A percentile compares a stretch with the other conserved stretches of the same genome.
phyloP scores from a whole-genome alignment of 2,329 filamentous ascomycete genomes.

The Lachnellula occidentalis region DNA sequence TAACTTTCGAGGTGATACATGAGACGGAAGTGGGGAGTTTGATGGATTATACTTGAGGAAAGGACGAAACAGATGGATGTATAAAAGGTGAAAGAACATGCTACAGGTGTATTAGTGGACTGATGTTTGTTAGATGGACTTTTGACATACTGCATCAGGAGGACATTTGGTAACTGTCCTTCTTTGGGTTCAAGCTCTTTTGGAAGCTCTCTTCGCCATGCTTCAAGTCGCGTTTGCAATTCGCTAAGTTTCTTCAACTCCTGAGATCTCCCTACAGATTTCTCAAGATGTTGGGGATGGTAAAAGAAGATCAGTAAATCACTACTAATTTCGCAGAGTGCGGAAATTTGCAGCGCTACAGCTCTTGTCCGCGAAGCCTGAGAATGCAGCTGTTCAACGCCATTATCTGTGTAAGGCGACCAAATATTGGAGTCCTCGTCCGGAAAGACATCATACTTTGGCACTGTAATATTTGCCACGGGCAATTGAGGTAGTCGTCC shows the following conservation, averaged over 20 bases:
- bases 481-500: conserved; percentile 85
- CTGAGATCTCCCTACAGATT: conserved; percentile 65
- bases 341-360: conserved; percentile 73
- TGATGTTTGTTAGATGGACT: neutral
- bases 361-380: conserved; percentile 82
- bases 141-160: conserved; percentile 70
- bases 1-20: conserved; percentile 84
- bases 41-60: conserved; percentile 85
- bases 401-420: conserved; percentile 83
- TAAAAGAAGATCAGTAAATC: conserved; percentile 89
- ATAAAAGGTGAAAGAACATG: conserved; percentile 96
- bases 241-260: conserved; percentile 92
- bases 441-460: conserved; percentile 87
- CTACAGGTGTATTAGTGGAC: conserved; percentile 42
- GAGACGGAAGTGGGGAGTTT: conserved; percentile 75
- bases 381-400: conserved; percentile 63
- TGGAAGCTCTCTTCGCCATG: conserved; percentile 80
- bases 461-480: conserved; percentile 71
- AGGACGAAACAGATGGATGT: conserved; percentile 91
- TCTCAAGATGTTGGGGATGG: conserved; percentile 64
- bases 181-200: conserved; percentile 85
- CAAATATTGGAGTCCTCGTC: conserved; percentile 80
- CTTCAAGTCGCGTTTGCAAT: conserved; percentile 81
- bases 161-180: conserved; percentile 78
- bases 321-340: conserved; percentile 87